phyloP scores from a whole-genome alignment of 331 rosid genomes.

The Pyracantha coccinea region DNA sequence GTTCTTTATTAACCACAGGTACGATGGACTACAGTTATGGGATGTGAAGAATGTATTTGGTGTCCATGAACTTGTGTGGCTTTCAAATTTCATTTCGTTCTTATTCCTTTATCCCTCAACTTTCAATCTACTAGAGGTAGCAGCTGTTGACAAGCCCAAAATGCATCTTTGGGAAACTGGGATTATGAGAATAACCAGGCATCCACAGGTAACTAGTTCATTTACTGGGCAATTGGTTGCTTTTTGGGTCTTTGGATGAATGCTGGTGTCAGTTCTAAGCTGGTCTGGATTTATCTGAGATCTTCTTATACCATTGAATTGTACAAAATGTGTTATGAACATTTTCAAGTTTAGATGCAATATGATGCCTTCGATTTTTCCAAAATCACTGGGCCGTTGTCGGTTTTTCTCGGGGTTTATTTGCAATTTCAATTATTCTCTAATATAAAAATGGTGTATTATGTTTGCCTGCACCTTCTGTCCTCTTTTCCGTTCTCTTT shows the following conservation, averaged over 20 bases:
- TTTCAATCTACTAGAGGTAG: slow-evolving; percentile 88
- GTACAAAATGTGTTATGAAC: background rate
- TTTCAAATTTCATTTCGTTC: slow-evolving; percentile 73
- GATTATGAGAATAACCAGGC: slow-evolving; percentile 89
- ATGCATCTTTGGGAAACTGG: slow-evolving; percentile 98
- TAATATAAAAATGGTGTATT: too few relatives aligned
- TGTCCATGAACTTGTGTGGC: slow-evolving; percentile 73
- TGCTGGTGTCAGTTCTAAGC: background rate
- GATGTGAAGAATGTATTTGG: slow-evolving; percentile 63
- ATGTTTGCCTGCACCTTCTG: too few relatives aligned
- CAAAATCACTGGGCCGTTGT: too few relatives aligned
- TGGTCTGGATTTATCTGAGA: background rate
- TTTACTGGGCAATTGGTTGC: background rate
- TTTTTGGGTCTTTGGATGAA: slow-evolving; percentile 1
- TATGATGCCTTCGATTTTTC: background rate
- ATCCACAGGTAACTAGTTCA: slow-evolving; percentile 67
- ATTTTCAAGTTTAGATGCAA: background rate
- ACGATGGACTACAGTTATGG: slow-evolving; percentile 91
- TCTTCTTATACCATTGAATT: background rate
- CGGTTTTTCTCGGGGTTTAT: too few relatives aligned
- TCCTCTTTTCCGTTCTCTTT: background rate
- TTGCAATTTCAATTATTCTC: too few relatives aligned
- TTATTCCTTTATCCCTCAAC: slow-evolving; percentile 85
- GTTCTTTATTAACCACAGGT: slow-evolving; percentile 89
- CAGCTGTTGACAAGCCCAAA: slow-evolving; percentile 99